Base-by-base conservation (phyloP, 768 basidiomycete genomes). In the Rhodocollybia butyracea region DNA sequence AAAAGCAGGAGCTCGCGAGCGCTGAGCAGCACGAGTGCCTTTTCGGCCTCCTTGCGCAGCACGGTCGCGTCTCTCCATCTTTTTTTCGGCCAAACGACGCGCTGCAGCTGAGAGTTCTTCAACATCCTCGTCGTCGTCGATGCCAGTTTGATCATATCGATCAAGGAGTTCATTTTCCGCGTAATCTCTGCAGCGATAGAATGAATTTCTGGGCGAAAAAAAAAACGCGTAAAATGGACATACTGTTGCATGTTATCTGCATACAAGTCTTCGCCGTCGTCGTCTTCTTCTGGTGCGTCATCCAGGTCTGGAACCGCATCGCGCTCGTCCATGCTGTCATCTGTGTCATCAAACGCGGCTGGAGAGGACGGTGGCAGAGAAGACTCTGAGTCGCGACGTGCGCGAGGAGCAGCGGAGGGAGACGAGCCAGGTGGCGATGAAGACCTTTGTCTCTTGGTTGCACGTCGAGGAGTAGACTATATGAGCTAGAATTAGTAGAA, bases 241-340 rank as follows among this genome's bases (percentile, higher is more conserved):
- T 66, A 91, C 95, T 78, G 79, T 68, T 89, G 83, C 56, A 91
- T 70, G 47, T 75, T 77, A n/a, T 94, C 85, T 31, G 79, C 90
- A 69, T 95, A 98, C 40, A 99, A 82, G 73, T 98, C 96, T 69
- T 98, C 96, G 34, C 91, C 91, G 22, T 91, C 89, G n/a, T 81
- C 93, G 11, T 50, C 34, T 88, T 83, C 90, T 5, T 84, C 90
- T 27, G 76, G 75, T 3, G 80, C 87, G 50, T 85, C 86, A n/a
- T 85, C 84, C 13, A 83, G 72, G 63, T 88, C 84, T 53, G 68
- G 74, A 3, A 89, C 77, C 1, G 78, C 83, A 60, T 89, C 86
- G 10, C 82, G 80, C 57, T 90, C 89, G 38, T 86, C 85, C 34
- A 88, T 54, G 54, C 82, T 86, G 22, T 93, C 92, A 54, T 94